Evolutionary conservation across 352 stramenopile genomes (phyloP), one percentile per base, ranked within the genome.

Genomic region (Salisapilia sapeloensis): DNA sequence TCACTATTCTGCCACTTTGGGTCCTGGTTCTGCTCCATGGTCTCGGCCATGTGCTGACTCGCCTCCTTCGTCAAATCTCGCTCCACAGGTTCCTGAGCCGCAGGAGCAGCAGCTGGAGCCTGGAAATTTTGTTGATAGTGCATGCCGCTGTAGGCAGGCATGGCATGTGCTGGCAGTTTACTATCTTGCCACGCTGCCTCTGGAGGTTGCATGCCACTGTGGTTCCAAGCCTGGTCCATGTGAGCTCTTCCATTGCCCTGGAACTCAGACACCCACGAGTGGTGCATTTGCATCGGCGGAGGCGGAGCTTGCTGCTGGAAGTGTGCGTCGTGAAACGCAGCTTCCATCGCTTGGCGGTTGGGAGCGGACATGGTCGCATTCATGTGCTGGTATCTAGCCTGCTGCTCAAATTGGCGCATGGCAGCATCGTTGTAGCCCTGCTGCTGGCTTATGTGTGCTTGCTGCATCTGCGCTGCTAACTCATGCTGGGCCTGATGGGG

Each of bases 1-100:
- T 90, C 63, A 50, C 75, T 90, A 38, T 85, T 77, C 44, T 90
- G 70, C 42, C 56, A 90, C 45, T 82, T 83, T 2, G 65, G 56
- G 39, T 87, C 64, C 6, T 52, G 52, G 43, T 83, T 82, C 44
- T 84, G 65, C 33, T 56, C 63, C 71, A 90, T 82, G 4, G 63
- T 70, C 23, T 52, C 59, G 33, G 71, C 71, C 62, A 86, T 84
- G 16, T 80, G 59, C 37, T 39, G 55, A 9, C 67, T 82, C 6
- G 48, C 61, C 15, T 69, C 53, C 40, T 62, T 51, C n/a, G 63
- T 56, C 31, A 11, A 13, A 15, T 28, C 40, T 13, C 41, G n/a
- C n/a, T n/a, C 27, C 27, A n/a, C 27, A 38, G 35, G 5, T 43
- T 28, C 20, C 24, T 43, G n/a, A 19, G 29, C 2, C 8, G 29